Conservation (phyloP, 1,139 yeast genomes). For the Geotrichum europaeum region DNA sequence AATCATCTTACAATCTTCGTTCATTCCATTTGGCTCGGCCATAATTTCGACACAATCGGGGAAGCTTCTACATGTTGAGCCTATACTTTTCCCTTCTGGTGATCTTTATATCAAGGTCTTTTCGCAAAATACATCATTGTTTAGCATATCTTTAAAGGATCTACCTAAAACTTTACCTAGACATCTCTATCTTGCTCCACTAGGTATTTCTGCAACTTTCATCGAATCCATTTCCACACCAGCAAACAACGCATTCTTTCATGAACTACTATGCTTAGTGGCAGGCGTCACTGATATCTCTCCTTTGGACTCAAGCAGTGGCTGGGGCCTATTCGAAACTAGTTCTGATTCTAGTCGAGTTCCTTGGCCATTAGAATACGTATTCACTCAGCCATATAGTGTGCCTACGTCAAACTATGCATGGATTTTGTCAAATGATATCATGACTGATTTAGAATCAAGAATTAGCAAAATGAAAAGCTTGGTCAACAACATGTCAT, state of each 20-base stretch:
- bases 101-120: constrained; percentile 30
- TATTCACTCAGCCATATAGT: constrained; percentile 17
- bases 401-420: background rate
- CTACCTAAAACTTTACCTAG: constrained; percentile 30
- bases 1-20: constrained; percentile 47
- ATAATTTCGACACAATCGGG: constrained; percentile 21
- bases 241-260: constrained; percentile 44
- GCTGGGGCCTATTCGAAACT: constrained; percentile 61
- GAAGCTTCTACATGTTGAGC: constrained; percentile 26
- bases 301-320: constrained; percentile 36
- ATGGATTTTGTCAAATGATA: constrained; percentile 1
- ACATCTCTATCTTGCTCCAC: constrained; percentile 64
- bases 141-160: constrained; percentile 9
- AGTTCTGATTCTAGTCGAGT: constrained; percentile 4
- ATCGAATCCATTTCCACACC: constrained; percentile 48
- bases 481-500: background rate
- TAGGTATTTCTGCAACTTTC: constrained; percentile 66
- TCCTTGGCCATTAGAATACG: constrained; percentile 16
- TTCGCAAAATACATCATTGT: constrained; percentile 21
- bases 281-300: constrained; percentile 1
- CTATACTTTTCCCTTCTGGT: constrained; percentile 36
- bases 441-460: constrained; percentile 10
- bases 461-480: constrained; percentile 9
- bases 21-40: constrained; percentile 37
- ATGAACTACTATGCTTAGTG: constrained; percentile 36